Conservation (phyloP, 495 filamentous ascomycete species). For the Sabuloglossum arenarium region DNA sequence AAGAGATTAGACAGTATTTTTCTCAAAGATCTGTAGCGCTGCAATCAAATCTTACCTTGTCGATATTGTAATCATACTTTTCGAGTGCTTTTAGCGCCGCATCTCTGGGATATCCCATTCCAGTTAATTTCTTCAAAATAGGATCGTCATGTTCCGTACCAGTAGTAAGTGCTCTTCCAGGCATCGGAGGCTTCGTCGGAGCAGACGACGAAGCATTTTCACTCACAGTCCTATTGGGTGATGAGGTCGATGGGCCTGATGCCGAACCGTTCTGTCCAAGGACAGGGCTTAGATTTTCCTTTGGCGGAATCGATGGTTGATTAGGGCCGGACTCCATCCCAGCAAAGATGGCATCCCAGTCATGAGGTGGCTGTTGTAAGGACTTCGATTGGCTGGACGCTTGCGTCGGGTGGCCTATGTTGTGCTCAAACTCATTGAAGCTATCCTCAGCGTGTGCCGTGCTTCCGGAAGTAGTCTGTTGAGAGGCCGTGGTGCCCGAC, state of each 20-base stretch:
- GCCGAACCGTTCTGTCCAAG: conserved; percentile 4
- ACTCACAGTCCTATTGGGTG: background rate
- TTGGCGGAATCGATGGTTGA: conserved; percentile 1
- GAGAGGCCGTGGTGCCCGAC: conserved; percentile 1
- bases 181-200: conserved; percentile 19
- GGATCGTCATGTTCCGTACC: conserved; percentile 74
- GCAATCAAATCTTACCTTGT: conserved; percentile 42
- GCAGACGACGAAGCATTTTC: conserved; percentile 6
- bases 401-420: background rate
- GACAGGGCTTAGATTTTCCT: conserved; percentile 3
- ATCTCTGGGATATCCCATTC: conserved; percentile 70
- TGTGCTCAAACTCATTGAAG: conserved; percentile 5
- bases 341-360: conserved; percentile 93
- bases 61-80: conserved; percentile 87
- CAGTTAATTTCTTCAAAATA: conserved; percentile 72
- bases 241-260: background rate
- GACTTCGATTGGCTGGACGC: conserved; percentile 2
- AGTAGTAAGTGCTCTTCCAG: conserved; percentile 47
- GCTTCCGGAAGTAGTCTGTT: conserved; percentile 1
- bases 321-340: conserved; percentile 31
- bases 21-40: background rate
- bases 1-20: background rate
- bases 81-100: conserved; percentile 72
- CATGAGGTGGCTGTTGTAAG: conserved; percentile 30
- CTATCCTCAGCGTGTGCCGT: conserved; percentile 1